Percentiles rank a stretch among this genome's conserved stretches.
Conservation (phyloP, 805 yeast species). For the Allodekkera sacchari region DNA sequence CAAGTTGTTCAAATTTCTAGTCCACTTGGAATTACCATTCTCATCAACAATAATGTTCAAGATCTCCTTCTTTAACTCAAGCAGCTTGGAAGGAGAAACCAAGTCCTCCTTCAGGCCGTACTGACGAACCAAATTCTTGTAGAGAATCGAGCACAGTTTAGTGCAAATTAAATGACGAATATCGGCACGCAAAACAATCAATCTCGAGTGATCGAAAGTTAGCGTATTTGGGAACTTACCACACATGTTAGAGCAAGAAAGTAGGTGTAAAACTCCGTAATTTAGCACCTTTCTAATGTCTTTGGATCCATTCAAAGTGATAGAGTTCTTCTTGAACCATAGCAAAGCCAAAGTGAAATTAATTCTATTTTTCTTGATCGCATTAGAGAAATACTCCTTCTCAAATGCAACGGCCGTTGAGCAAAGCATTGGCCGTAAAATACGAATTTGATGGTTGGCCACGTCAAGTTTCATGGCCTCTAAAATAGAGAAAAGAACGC, state of each 20-base stretch:
- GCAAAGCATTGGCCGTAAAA: conserved; percentile 72
- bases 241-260: conserved; percentile 75
- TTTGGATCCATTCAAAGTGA: conserved; percentile 8
- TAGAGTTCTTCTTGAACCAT: conserved; percentile 49
- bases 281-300: conserved; percentile 29
- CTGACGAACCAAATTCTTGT: conserved; percentile 52
- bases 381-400: conserved; percentile 63
- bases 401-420: conserved; percentile 88
- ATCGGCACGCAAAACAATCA: conserved; percentile 74
- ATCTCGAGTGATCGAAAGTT: conserved; percentile 76
- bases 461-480: conserved; percentile 95
- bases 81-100: conserved; percentile 26
- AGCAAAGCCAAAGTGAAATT: conserved; percentile 50
- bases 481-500: conserved; percentile 69
- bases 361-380: conserved; percentile 46
- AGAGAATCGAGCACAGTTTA: conserved; percentile 63
- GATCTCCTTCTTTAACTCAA: conserved; percentile 57
- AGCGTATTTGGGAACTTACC: conserved; percentile 76
- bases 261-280: conserved; percentile 48
- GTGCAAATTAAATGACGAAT: conserved; percentile 78
- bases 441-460: conserved; percentile 88
- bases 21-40: conserved; percentile 86
- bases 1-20: conserved; percentile 66
- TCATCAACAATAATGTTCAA: conserved; percentile 76
- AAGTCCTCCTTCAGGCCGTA: conserved; percentile 27